Percentiles rank a stretch among this genome's conserved stretches.
These are phyloP conservation scores for Asterella californica DNA, from an alignment of 225 moss, liverwort and hornwort genomes.

Conservation along the genomic window DNA sequence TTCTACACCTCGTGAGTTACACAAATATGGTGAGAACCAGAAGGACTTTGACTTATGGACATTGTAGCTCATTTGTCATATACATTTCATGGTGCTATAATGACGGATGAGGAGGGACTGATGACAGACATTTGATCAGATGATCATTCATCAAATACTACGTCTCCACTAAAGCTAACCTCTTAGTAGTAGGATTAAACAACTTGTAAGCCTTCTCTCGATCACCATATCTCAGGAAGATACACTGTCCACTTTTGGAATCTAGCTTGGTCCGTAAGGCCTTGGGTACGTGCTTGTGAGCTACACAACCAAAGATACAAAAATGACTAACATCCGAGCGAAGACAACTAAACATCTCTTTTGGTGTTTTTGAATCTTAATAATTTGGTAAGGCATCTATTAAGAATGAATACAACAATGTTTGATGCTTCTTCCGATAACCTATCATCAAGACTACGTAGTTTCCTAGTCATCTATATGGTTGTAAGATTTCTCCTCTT, in stretches of 20 bases:
- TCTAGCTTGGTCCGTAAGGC: background rate
- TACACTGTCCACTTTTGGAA: background rate
- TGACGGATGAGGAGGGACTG: too few relatives aligned
- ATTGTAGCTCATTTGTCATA: too few relatives aligned
- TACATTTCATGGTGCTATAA: too few relatives aligned
- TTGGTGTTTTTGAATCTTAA: background rate
- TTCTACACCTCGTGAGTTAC: too few relatives aligned
- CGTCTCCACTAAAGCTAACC: background rate
- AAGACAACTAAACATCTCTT: background rate
- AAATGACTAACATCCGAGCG: background rate
- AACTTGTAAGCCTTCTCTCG: background rate
- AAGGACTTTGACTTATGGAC: too few relatives aligned
- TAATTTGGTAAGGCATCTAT: background rate
- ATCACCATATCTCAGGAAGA: background rate
- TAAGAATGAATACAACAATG: background rate
- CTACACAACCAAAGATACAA: background rate
- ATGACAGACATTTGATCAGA: too few relatives aligned
- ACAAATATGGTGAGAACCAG: too few relatives aligned
- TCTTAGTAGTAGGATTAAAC: background rate
- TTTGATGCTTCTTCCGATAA: background rate
- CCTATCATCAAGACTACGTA: background rate
- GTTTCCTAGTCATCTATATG: background rate
- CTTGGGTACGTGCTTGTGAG: background rate
- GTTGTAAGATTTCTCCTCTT: background rate
- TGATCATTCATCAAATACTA: background rate